These are phyloP conservation scores for Suillus lakei DNA, from an alignment of 768 basidiomycete species.

Conservation along the genomic window DNA sequence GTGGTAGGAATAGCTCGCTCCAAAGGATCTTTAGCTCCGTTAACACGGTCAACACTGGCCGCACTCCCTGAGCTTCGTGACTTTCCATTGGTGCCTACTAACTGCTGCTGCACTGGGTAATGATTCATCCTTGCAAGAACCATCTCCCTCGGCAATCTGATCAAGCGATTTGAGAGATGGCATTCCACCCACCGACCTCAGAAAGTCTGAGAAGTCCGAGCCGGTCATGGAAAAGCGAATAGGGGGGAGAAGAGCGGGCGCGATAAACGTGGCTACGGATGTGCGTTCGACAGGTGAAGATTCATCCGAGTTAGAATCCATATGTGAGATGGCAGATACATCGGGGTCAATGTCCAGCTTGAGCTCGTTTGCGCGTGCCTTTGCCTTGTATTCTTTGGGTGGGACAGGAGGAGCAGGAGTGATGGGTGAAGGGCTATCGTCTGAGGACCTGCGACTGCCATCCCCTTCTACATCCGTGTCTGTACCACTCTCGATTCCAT, in stretches of 20 bases:
- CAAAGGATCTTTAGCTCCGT: background rate
- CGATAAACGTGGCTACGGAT: constrained; percentile 78
- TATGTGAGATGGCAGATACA: constrained; percentile 26
- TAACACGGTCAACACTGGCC: constrained; percentile 13
- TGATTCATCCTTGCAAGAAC: constrained; percentile 16
- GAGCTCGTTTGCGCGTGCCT: constrained; percentile 33
- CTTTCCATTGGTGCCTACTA: background rate
- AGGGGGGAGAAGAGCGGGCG: constrained; percentile 79
- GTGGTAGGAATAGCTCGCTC: background rate
- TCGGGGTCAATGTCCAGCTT: constrained; percentile 28
- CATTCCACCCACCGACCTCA: constrained; percentile 60
- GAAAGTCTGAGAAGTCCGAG: constrained; percentile 78
- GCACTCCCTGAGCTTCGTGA: constrained; percentile 11
- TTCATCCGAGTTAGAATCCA: constrained; percentile 51
- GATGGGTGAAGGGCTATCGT: constrained; percentile 24
- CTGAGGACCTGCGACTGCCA: constrained; percentile 39
- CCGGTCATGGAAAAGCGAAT: constrained; percentile 90
- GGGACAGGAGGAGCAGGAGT: constrained; percentile 47
- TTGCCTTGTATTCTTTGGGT: constrained; percentile 44
- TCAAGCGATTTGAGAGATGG: constrained; percentile 52
- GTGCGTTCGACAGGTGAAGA: constrained; percentile 69
- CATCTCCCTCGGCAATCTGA: constrained; percentile 49
- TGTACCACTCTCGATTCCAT: constrained; percentile 72
- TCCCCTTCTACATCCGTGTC: constrained; percentile 67
- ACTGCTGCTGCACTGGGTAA: background rate